Evolutionary conservation across 345 rosid genomes (phyloP).

Genomic region (Mangifera indica): DNA sequence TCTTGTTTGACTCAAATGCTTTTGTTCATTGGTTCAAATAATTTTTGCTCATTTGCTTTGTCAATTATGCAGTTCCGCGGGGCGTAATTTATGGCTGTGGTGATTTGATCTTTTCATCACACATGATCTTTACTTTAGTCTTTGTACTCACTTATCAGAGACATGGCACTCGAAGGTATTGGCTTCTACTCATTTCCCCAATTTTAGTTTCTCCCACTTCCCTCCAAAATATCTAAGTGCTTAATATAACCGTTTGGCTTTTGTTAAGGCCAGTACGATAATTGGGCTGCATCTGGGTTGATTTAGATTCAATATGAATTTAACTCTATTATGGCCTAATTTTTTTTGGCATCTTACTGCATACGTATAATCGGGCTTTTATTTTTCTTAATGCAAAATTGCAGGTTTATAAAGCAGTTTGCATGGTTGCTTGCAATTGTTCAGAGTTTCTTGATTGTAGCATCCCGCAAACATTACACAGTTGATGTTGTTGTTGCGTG

Average conservation of each 20-base stretch:
- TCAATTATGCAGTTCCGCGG: slow-evolving; percentile 70
- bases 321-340: background rate
- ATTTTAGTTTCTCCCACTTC: background rate
- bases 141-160: slow-evolving; percentile 93
- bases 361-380: background rate
- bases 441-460: slow-evolving; percentile 89
- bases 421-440: slow-evolving; percentile 80
- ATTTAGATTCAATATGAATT: background rate
- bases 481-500: slow-evolving; percentile 97
- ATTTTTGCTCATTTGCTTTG: slow-evolving; percentile 29
- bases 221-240: background rate
- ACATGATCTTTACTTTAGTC: slow-evolving; percentile 93
- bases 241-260: background rate
- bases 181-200: too few relatives aligned
- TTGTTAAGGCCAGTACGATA: background rate
- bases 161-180: slow-evolving; percentile 87
- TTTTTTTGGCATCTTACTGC: background rate
- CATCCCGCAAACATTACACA: slow-evolving; percentile 97
- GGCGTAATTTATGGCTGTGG: slow-evolving; percentile 95
- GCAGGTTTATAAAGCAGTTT: slow-evolving; percentile 78
- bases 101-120: slow-evolving; percentile 96
- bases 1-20: slow-evolving; percentile 3
- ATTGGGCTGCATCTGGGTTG: background rate
- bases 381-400: slow-evolving; percentile 19
- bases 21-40: background rate